phyloP scores from a whole-genome alignment of 2,329 filamentous ascomycete species.

The Hypoxylon sp. region DNA sequence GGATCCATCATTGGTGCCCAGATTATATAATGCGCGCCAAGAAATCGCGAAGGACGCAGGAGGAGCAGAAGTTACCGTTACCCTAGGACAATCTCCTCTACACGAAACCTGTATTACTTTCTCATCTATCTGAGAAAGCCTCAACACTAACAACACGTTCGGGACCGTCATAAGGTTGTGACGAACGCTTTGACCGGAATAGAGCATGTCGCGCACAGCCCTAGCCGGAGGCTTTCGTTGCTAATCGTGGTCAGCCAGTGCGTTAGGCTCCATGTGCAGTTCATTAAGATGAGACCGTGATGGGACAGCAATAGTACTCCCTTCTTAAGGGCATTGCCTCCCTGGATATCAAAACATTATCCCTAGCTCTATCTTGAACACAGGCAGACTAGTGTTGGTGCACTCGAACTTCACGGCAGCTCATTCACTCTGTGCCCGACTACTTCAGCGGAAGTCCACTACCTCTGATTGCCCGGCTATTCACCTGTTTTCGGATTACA shows the following conservation, averaged over 20 bases:
- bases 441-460: neutral
- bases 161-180: neutral
- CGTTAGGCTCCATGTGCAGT: neutral
- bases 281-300: constrained; percentile 1
- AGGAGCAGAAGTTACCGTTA: neutral
- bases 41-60: neutral
- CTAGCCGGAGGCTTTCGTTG: neutral
- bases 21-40: neutral
- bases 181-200: neutral
- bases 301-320: neutral
- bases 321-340: constrained; percentile 1
- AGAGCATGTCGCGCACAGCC: neutral
- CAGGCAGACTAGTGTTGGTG: neutral
- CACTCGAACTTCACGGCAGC: neutral
- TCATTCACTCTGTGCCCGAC: neutral
- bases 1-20: neutral
- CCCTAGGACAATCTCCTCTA: neutral
- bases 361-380: neutral
- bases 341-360: neutral
- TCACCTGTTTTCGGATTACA: neutral
- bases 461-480: neutral
- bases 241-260: neutral
- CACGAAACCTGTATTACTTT: constrained; percentile 6
- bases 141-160: neutral
- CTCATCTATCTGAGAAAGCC: constrained; percentile 4